Base-by-base conservation (phyloP, 164 flowering plant genomes). In the Tetrastigma voinierianum region DNA sequence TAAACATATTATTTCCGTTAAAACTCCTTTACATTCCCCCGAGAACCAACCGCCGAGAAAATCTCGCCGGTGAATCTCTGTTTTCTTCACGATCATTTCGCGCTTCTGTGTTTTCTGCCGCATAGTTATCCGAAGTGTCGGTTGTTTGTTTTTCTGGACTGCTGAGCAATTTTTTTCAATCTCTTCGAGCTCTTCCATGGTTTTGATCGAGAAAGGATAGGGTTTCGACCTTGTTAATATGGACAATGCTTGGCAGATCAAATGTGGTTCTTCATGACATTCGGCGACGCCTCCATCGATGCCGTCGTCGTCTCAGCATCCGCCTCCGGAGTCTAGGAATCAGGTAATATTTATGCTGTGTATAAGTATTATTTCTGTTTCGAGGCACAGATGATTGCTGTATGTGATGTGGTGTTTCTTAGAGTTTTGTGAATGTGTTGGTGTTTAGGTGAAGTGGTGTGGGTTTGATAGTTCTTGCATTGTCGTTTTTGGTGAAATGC, bases 171-270 rank as follows among this genome's bases (percentile, higher is more conserved):
- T 23, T 51, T 23, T 16, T 40, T 45, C 45, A 5, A 3, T 20
- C 25, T 48, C 9, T 61, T 47, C 19, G 18, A 1, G 17, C 19
- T 67, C 14, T 24, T 13, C 56, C 9, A 52, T 24, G 65, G 21
- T 65, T 65, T 48, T 25, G 51, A 70, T 72, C 73, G 81, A 47
- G 74, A 43, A 48, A 52, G 46, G 69, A 9, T 75, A 73, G 76
- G 74, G 66, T 61, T 66, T 57, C 13, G 57, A 15, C 66, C 11
- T 14, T 19, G 18, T 5, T 10, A 13, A 11, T 63, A 81, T 78
- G 84, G 82, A 81, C 9, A 66, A 62, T 65, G 62, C 75, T 9
- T 78, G 84, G 84, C 76, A 69, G 71, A 51, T 20, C 69, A 78
- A 78, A 74, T 72, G 77, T 60, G 62, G 67, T 51, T 72, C 75